Conservation (phyloP, 805 yeast species). For the Saccharomycopsis lassenensis region DNA sequence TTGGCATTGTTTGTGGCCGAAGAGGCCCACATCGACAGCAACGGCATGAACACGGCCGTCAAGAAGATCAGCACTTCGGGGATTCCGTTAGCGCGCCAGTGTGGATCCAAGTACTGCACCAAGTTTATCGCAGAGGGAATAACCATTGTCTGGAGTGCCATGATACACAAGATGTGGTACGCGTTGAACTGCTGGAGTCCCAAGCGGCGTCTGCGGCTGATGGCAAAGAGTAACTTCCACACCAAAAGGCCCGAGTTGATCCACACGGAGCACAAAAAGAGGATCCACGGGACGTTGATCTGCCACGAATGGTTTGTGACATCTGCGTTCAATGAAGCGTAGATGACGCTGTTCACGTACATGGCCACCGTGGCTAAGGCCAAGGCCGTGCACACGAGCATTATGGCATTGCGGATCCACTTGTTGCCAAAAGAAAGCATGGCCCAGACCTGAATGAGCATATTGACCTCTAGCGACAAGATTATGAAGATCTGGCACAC, state of each 20-base stretch:
- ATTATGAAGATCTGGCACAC: constrained; percentile 51
- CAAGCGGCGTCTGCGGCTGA: constrained; percentile 57
- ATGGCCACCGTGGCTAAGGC: constrained; percentile 48
- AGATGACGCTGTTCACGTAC: constrained; percentile 42
- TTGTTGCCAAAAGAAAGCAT: constrained; percentile 38
- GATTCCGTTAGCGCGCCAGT: constrained; percentile 28
- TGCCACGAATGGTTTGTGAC: constrained; percentile 27
- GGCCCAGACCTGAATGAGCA: constrained; percentile 61
- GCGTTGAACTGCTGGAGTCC: constrained; percentile 80
- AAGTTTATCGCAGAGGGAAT: constrained; percentile 65
- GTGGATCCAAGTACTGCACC: constrained; percentile 33
- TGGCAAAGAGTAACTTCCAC: constrained; percentile 56
- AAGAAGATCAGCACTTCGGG: constrained; percentile 47
- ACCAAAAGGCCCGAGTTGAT: constrained; percentile 50
- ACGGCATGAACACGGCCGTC: constrained; percentile 64
- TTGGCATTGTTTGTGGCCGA: constrained; percentile 37
- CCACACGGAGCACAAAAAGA: constrained; percentile 61
- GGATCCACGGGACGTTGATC: constrained; percentile 43
- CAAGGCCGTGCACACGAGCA: constrained; percentile 27
- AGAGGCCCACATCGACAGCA: constrained; percentile 84
- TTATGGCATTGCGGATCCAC: constrained; percentile 1
- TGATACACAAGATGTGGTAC: constrained; percentile 68
- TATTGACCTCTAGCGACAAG: constrained; percentile 47
- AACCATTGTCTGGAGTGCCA: constrained; percentile 73
- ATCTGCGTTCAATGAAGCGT: constrained; percentile 30